phyloP scores from a whole-genome alignment of 495 filamentous ascomycete species.

The Tuber microsphaerosporum region DNA sequence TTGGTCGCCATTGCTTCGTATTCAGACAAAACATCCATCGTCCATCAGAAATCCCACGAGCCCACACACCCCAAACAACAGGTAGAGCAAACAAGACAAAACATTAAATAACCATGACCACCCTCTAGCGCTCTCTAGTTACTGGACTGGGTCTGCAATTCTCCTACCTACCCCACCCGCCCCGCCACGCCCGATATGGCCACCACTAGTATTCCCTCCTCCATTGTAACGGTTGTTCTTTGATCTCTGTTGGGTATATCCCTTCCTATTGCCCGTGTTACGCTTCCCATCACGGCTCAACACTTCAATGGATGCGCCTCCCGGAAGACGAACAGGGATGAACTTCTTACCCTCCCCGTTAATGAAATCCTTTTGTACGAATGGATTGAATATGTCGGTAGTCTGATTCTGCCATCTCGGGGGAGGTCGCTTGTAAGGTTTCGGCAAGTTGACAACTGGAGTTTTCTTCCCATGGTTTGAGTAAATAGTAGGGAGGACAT shows the following conservation, averaged over 20 bases:
- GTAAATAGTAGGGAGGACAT: slow-evolving; percentile 25
- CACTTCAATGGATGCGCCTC: slow-evolving; percentile 25
- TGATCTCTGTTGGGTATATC: background rate
- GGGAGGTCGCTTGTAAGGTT: slow-evolving; percentile 14
- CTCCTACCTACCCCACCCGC: slow-evolving; percentile 20
- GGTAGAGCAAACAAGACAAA: background rate
- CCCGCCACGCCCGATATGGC: slow-evolving; percentile 25
- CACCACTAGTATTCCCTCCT: slow-evolving; percentile 5
- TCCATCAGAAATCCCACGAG: slow-evolving; percentile 12
- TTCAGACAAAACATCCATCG: slow-evolving; percentile 12
- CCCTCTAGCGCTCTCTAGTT: background rate
- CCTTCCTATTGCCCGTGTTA: slow-evolving; percentile 3
- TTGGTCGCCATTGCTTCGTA: slow-evolving; percentile 5
- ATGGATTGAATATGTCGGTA: slow-evolving; percentile 26
- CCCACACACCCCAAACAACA: slow-evolving; percentile 8
- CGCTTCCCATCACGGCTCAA: slow-evolving; percentile 21
- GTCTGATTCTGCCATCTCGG: slow-evolving; percentile 17
- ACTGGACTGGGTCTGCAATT: slow-evolving; percentile 18
- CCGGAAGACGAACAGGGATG: slow-evolving; percentile 36
- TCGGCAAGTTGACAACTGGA: slow-evolving; percentile 13
- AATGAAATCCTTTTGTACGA: slow-evolving; percentile 27
- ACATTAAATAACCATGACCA: background rate
- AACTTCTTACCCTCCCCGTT: slow-evolving; percentile 32
- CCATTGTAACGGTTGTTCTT: slow-evolving; percentile 9
- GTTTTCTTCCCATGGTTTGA: slow-evolving; percentile 14